Evolutionary conservation across 2,329 filamentous ascomycete species (phyloP).

Genomic region (Stagonosporopsis vannaccii): DNA sequence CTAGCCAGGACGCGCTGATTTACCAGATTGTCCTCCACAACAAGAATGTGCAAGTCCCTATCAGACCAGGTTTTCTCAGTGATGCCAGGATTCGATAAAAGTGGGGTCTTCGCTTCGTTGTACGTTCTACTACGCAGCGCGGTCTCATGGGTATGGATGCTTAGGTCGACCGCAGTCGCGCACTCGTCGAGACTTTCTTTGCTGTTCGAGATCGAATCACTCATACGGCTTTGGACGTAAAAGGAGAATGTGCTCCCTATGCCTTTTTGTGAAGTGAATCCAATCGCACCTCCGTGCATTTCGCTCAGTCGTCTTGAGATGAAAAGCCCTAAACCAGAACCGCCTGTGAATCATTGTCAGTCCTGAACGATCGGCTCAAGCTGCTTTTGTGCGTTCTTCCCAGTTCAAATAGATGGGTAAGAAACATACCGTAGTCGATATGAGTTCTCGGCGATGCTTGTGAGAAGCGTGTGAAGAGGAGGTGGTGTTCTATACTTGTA

Average conservation of each 20-base stretch:
- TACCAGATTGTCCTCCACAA: constrained; percentile 51
- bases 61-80: constrained; percentile 7
- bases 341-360: constrained; percentile 26
- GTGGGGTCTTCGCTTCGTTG: constrained; percentile 6
- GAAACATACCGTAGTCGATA: constrained; percentile 41
- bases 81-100: not conserved
- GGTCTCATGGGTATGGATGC: constrained; percentile 21
- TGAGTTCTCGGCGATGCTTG: constrained; percentile 45
- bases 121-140: constrained; percentile 15
- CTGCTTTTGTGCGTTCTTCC: no score
- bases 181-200: not conserved
- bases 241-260: constrained; percentile 45
- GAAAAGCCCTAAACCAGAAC: constrained; percentile 45
- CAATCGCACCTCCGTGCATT: constrained; percentile 43
- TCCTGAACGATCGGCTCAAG: no score
- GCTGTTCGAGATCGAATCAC: not conserved
- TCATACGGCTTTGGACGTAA: constrained; percentile 37
- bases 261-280: constrained; percentile 31
- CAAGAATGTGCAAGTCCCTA: constrained; percentile 32
- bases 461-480: constrained; percentile 43
- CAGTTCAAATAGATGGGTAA: no score
- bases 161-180: constrained; percentile 10
- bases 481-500: constrained; percentile 37
- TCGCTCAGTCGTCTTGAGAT: constrained; percentile 41
- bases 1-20: constrained; percentile 52